These are phyloP conservation scores for Aureobasidium sp. DNA, from an alignment of 2,329 filamentous ascomycete genomes.

Conservation along the genomic window DNA sequence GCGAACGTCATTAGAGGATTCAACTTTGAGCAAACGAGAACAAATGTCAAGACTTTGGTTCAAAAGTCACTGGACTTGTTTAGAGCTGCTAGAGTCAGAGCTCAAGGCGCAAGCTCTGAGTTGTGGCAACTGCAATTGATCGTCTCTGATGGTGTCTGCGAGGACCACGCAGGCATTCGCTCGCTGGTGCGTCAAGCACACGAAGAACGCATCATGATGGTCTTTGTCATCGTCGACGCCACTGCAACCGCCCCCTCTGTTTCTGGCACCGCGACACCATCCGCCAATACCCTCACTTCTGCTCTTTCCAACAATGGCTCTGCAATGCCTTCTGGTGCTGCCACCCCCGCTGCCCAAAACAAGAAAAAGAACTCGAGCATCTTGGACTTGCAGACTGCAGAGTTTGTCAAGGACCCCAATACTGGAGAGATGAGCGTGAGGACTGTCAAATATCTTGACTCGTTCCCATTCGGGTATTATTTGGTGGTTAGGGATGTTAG, in stretches of 20 bases:
- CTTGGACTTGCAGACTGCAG: conserved; percentile 78
- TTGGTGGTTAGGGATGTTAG: conserved; percentile 85
- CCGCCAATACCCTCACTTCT: conserved; percentile 16
- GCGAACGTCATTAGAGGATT: conserved; percentile 80
- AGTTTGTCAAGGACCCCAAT: conserved; percentile 61
- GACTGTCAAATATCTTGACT: conserved; percentile 86
- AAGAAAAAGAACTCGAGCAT: conserved; percentile 54
- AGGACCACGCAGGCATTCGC: conserved; percentile 76
- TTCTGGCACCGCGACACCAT: conserved; percentile 1
- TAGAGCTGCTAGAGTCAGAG: conserved; percentile 60
- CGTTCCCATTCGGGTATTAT: conserved; percentile 96
- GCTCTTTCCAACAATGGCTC: neutral
- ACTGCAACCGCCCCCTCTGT: neutral
- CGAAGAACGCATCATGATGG: conserved; percentile 93
- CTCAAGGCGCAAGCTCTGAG: conserved; percentile 49
- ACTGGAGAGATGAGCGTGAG: conserved; percentile 60
- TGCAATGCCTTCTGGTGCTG: neutral
- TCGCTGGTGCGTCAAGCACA: conserved; percentile 77
- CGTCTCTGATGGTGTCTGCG: conserved; percentile 87
- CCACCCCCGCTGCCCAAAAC: conserved; percentile 19
- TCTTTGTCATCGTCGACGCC: conserved; percentile 91
- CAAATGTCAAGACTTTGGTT: conserved; percentile 74
- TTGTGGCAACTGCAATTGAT: conserved; percentile 94
- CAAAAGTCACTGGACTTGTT: conserved; percentile 73
- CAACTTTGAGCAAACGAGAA: conserved; percentile 74